A percentile compares a stretch with the other conserved stretches of the same genome.
Conservation (phyloP, 2,329 filamentous ascomycete genomes). For the Penicillium sp. region DNA sequence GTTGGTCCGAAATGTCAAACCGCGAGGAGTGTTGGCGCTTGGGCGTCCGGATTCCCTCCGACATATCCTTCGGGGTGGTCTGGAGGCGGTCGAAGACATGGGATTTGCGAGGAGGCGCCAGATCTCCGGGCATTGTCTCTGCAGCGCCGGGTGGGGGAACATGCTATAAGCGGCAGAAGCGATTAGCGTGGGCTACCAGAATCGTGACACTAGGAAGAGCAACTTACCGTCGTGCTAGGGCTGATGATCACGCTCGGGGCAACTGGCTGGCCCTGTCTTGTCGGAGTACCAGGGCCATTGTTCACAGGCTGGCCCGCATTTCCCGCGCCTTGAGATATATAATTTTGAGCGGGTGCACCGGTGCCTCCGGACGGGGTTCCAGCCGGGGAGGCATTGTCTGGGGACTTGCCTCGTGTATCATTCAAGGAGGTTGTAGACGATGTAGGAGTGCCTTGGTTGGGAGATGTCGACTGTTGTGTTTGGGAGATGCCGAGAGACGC, state of each 20-base stretch:
- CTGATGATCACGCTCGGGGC: constrained; percentile 93
- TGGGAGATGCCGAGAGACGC: constrained; percentile 52
- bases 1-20: constrained; percentile 95
- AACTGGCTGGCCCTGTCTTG: constrained; percentile 64
- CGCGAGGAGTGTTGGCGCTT: constrained; percentile 97
- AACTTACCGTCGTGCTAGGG: constrained; percentile 84
- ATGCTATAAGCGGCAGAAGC: constrained; percentile 62
- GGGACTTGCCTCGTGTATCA: constrained; percentile 81
- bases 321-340: constrained; percentile 41
- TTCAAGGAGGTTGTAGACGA: constrained; percentile 87
- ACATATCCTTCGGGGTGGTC: constrained; percentile 93
- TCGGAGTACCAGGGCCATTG: constrained; percentile 64
- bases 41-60: constrained; percentile 91
- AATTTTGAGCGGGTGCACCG: constrained; percentile 41
- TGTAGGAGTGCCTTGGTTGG: constrained; percentile 74
- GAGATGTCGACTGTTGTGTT: constrained; percentile 62
- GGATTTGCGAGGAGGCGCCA: constrained; percentile 94
- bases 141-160: constrained; percentile 88
- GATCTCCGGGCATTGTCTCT: constrained; percentile 97
- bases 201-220: constrained; percentile 12
- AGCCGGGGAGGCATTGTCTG: constrained; percentile 41
- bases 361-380: constrained; percentile 33
- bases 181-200: constrained; percentile 8
- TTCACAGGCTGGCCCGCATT: constrained; percentile 40
- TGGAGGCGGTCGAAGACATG: constrained; percentile 86